phyloP scores from a whole-genome alignment of 2,329 filamentous ascomycete species.

The Fonsecaea multimorphosa region DNA sequence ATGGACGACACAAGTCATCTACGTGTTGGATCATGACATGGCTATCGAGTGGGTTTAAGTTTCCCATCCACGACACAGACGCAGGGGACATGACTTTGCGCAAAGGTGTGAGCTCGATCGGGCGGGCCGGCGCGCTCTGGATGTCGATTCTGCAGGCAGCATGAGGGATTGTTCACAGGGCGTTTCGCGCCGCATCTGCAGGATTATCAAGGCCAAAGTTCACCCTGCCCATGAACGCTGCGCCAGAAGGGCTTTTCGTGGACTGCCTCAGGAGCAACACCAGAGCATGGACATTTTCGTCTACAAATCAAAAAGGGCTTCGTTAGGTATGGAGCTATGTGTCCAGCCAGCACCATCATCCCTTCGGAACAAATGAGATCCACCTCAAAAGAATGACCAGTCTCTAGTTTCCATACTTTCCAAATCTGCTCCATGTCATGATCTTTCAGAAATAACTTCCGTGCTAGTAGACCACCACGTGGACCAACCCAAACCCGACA shows the following conservation, averaged over 20 bases:
- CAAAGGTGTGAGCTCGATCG: neutral
- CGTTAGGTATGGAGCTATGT: constrained; percentile 12
- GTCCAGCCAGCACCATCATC: constrained; percentile 7
- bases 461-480: neutral
- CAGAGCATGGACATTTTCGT: neutral
- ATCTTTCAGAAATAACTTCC: constrained; percentile 16
- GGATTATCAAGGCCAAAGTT: neutral
- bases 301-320: constrained; percentile 3
- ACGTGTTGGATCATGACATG: neutral
- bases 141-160: neutral
- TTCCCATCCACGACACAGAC: neutral
- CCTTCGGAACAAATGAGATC: constrained; percentile 31
- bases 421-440: constrained; percentile 22
- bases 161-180: neutral
- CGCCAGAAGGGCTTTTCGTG: neutral
- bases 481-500: constrained; percentile 6
- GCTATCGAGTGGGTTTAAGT: neutral
- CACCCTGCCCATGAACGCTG: neutral
- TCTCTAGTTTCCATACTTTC: constrained; percentile 21
- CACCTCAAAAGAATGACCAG: constrained; percentile 33
- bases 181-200: neutral
- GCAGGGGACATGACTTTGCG: neutral
- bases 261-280: neutral
- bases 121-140: neutral
- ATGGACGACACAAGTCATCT: neutral